Conservation (phyloP, 2,329 filamentous ascomycete species). For the Aspergillus proliferans region DNA sequence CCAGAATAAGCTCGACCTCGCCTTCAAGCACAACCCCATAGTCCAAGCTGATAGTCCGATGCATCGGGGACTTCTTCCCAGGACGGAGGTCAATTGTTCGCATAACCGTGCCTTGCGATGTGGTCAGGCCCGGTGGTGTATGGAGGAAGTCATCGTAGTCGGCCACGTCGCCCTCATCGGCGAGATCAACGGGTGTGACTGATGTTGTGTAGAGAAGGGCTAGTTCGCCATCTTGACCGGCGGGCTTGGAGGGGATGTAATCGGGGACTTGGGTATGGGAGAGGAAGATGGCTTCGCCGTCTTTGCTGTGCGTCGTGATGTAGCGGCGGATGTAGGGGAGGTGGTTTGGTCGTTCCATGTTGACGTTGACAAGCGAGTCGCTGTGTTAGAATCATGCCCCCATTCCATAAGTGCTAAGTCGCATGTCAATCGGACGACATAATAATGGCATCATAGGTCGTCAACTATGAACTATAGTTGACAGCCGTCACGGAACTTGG, state of each 20-base stretch:
- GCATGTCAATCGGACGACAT: not conserved
- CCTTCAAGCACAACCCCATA: slow-evolving; percentile 35
- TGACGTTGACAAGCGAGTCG: not conserved
- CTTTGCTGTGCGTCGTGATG: slow-evolving; percentile 34
- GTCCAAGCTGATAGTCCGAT: slow-evolving; percentile 33
- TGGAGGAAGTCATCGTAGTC: slow-evolving; percentile 29
- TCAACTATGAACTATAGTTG: not conserved
- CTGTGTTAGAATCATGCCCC: too few species aligned
- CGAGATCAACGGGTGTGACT: slow-evolving; percentile 19
- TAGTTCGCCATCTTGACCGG: slow-evolving; percentile 25
- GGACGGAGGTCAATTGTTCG: slow-evolving; percentile 31
- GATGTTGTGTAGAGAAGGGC: slow-evolving; percentile 26
- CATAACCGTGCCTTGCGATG: slow-evolving; percentile 25
- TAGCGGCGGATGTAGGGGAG: slow-evolving; percentile 30
- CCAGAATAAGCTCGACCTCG: slow-evolving; percentile 30
- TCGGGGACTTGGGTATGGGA: slow-evolving; percentile 27
- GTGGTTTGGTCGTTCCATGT: slow-evolving; percentile 16
- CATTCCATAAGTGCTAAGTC: too few species aligned
- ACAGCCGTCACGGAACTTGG: not conserved
- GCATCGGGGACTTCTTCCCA: slow-evolving; percentile 28
- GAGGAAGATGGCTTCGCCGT: slow-evolving; percentile 32
- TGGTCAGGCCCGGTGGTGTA: slow-evolving; percentile 27
- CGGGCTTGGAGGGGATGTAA: slow-evolving; percentile 23
- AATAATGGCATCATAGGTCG: slow-evolving; percentile 3
- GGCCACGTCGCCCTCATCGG: slow-evolving; percentile 28